A percentile compares a stretch with the other conserved stretches of the same genome.
phyloP scores from a whole-genome alignment of 805 yeast genomes.

The Jamesozyma lodderae region DNA sequence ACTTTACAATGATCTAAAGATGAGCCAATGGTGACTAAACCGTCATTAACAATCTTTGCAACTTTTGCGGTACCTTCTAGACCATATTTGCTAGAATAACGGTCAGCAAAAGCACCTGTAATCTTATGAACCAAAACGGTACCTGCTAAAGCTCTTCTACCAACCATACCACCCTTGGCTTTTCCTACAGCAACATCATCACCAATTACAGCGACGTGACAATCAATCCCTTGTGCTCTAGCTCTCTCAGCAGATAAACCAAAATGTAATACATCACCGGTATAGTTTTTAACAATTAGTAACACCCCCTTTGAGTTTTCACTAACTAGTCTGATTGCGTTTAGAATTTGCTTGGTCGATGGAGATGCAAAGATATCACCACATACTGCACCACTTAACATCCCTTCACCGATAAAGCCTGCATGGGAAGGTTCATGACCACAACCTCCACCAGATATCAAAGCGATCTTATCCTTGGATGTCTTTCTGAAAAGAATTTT shows the following conservation, averaged over 20 bases:
- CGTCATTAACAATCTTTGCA: conserved; percentile 53
- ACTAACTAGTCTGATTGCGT: conserved; percentile 40
- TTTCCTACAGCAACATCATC: conserved; percentile 96
- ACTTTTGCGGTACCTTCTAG: conserved; percentile 46
- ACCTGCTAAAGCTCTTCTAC: conserved; percentile 91
- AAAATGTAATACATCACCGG: conserved; percentile 90
- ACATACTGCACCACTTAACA: conserved; percentile 78
- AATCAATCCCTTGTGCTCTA: conserved; percentile 61
- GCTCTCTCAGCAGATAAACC: conserved; percentile 89
- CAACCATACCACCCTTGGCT: conserved; percentile 81
- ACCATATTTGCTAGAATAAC: conserved; percentile 32
- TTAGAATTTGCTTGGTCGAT: conserved; percentile 78
- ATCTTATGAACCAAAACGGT: conserved; percentile 80
- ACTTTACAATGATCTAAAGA: conserved; percentile 84
- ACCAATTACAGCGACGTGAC: conserved; percentile 68
- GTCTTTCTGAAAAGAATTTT: conserved; percentile 32
- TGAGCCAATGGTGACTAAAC: conserved; percentile 79
- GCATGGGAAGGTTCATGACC: conserved; percentile 96
- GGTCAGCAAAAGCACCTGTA: conserved; percentile 62
- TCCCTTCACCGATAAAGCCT: conserved; percentile 80
- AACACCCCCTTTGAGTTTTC: conserved; percentile 47
- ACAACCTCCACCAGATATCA: conserved; percentile 88
- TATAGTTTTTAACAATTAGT: conserved; percentile 80
- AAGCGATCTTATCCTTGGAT: conserved; percentile 46
- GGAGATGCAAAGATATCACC: conserved; percentile 95